Evolutionary conservation across 345 rosid genomes (phyloP), one percentile per base, ranked within the genome.

Genomic region (Psidium friedrichsthalianum): DNA sequence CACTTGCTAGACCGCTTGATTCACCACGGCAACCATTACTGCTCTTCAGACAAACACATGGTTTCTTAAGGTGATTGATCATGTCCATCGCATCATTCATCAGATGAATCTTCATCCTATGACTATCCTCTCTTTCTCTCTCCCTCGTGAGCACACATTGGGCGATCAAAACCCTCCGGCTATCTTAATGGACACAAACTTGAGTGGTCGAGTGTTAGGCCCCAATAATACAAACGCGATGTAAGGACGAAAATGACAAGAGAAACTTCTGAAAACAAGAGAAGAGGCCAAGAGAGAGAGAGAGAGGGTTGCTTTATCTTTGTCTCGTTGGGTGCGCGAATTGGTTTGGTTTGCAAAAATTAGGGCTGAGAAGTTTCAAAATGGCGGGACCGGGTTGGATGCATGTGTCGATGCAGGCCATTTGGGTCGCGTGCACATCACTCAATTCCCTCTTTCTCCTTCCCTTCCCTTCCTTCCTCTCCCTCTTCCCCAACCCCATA

Each of bases 201-300:
- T 52, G 36, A 52, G 57, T 15, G 84, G n/a, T 52, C 22, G 21
- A 5, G 25, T 52, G 27, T 27, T 52, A 22, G n/a, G 25, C 80
- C 21, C 80, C 80, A 69, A 32, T 69, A 36, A 69, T 69, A 69
- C 47, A 18, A 69, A 36, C 80, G 80, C 80, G 6, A 21, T 57
- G 42, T 64, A 24, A 76, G 83, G 55, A 74, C 64, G 84, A 86
- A 51, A 82, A 58, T 86, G 87, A 86, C 87, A 51, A 52, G 82
- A 53, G 84, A 86, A 86, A 61, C 80, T 86, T 86, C 87, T 74
- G 40, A 84, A 32, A 53, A 18, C 44, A 42, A 27, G n/a, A 51
- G 21, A 82, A 57, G 51, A 27, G 20, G 51, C 84, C 78, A 56
- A 58, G 84, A 52, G 29, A 42, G 58, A 85, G 32, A 40, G 22